Evolutionary conservation across 2,329 filamentous ascomycete species (phyloP), one percentile per base, ranked within the genome.

Genomic region (Neofusicoccum umdonicola): DNA sequence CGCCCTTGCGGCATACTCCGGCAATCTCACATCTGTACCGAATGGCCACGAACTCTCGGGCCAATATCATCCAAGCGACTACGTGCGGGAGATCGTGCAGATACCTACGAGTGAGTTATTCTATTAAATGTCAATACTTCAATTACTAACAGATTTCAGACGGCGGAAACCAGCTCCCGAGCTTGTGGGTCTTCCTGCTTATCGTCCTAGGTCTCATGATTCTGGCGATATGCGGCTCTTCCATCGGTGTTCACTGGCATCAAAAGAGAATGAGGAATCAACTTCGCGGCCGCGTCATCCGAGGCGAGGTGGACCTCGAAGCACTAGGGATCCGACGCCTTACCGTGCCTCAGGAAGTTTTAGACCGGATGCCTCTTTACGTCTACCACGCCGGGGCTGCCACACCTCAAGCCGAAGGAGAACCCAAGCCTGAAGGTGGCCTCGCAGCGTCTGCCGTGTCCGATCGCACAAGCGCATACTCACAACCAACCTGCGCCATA

Each of bases 401-500:
- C 4, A 17, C 35, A 11, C 19, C 52, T n/a, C 50, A 50, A n/a
- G 37, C n/a, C 17, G 47, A 52, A 45, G 35, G 22, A 37, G 56
- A 35, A 13, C 27, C 31, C 11, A 60, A 60, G 27, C 34, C 51
- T 17, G 52, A 48, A 35, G 35, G 42, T 8, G 39, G 34, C 13
- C 35, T n/a, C 3, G n/a, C 22, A 15, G 48, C 3, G 9, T 7
- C 39, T 9, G 37, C n/a, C n/a, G 47, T 34, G 34, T 27, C 48
- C 15, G 51, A 41, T 27, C 31, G 31, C 31, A 34, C 50, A 13
- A 22, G 27, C 15, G 35, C 45, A 11, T 82, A 91, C 69, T 87
- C 88, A 19, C 95, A 98, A 74, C 88, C 91, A 0, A 88, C 85
- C 2, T 98, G 95, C 73, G 87, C 91, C n/a, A 97, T 98, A 62